A percentile compares a stretch with the other conserved stretches of the same genome.
Evolutionary conservation across 208 protist genomes (phyloP).

Genomic region (Novymonas esmeraldas): DNA sequence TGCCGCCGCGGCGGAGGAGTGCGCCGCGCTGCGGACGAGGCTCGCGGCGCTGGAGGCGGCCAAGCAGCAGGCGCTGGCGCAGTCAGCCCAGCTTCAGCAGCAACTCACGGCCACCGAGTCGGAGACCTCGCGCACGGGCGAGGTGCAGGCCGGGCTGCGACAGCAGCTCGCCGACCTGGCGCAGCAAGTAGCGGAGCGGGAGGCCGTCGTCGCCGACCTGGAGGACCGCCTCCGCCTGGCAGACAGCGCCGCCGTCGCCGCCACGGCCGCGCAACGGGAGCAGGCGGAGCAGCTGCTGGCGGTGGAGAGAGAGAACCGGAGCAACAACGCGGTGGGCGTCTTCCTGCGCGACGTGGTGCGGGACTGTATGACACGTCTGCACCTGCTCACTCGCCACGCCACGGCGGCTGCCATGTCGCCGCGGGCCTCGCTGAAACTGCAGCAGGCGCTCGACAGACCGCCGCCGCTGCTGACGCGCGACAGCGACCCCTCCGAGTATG

Average conservation of each 20-base stretch:
- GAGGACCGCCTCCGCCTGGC: background rate
- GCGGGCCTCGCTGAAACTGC: constrained; percentile 19
- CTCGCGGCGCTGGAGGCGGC: constrained; percentile 1
- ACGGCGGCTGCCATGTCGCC: constrained; percentile 12
- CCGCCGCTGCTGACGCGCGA: constrained; percentile 31
- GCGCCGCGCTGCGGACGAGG: background rate
- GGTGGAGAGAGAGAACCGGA: constrained; percentile 19
- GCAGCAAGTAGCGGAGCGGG: background rate
- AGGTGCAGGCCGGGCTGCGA: background rate
- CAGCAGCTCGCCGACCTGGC: background rate
- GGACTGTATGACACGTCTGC: constrained; percentile 35
- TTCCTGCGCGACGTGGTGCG: constrained; percentile 52
- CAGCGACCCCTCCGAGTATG: constrained; percentile 46
- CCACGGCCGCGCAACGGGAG: background rate
- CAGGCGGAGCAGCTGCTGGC: constrained; percentile 15
- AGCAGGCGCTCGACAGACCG: constrained; percentile 9
- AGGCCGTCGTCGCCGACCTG: constrained; percentile 5
- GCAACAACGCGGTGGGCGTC: constrained; percentile 31
- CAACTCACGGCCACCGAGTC: background rate
- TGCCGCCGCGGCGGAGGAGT: background rate
- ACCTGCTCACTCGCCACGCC: constrained; percentile 19
- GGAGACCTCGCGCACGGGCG: background rate
- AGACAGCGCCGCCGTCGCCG: background rate
- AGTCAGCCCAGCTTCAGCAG: no score
- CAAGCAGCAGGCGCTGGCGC: no score